Conservation (phyloP, 306 rosid genomes). For the Vachellia collinsii region DNA sequence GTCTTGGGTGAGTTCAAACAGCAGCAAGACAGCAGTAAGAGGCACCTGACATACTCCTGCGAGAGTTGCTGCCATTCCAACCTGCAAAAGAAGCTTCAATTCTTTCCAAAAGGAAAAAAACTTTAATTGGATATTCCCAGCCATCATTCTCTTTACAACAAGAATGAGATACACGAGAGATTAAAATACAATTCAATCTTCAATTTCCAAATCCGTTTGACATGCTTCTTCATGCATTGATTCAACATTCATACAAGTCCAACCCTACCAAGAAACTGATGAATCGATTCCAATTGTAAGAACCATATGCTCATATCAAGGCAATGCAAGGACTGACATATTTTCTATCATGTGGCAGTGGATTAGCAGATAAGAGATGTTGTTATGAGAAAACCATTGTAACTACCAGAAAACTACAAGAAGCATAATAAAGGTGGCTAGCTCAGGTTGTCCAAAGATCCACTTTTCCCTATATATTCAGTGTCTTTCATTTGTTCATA, state of each 20-base stretch:
- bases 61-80: slow-evolving; percentile 98
- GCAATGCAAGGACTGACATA: background rate
- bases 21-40: slow-evolving; percentile 87
- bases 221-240: background rate
- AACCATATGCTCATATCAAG: background rate
- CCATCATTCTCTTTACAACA: slow-evolving; percentile 17
- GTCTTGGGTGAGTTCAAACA: slow-evolving; percentile 94
- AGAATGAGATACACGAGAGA: background rate
- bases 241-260: background rate
- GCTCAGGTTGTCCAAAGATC: background rate
- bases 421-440: background rate
- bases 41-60: slow-evolving; percentile 99
- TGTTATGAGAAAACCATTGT: background rate
- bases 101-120: background rate
- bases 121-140: slow-evolving; percentile 31
- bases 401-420: background rate
- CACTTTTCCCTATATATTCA: background rate
- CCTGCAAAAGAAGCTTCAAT: slow-evolving; percentile 63
- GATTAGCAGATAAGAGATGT: background rate
- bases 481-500: too few relatives aligned
- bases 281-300: background rate
- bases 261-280: background rate
- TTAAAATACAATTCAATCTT: background rate
- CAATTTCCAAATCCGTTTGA: background rate
- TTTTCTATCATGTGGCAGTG: background rate